Conservation (phyloP, 2,329 filamentous ascomycete genomes). For the Onygena corvina region DNA sequence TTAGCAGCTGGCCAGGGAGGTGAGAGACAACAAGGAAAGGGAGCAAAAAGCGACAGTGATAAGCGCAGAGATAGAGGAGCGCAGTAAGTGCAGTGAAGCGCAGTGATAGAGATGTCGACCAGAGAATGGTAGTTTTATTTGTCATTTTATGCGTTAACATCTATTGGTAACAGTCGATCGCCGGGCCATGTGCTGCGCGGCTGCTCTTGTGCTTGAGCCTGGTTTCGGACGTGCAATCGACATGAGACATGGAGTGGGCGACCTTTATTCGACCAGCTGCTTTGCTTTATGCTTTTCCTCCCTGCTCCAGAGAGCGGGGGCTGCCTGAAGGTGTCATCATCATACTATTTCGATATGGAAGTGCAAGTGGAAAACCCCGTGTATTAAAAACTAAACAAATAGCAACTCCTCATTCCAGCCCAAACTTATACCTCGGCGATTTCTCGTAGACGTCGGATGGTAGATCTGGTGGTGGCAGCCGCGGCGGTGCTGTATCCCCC, state of each 20-base stretch:
- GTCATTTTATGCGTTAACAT: slow-evolving; percentile 6
- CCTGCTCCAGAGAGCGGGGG: neutral
- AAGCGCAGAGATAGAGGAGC: neutral
- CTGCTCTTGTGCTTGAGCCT: neutral
- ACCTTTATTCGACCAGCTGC: slow-evolving; percentile 2
- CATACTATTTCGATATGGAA: slow-evolving; percentile 5
- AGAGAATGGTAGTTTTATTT: slow-evolving; percentile 7
- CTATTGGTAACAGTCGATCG: slow-evolving; percentile 6
- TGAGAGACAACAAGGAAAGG: too few relatives aligned
- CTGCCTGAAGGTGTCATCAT: slow-evolving; percentile 1
- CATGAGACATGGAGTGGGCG: slow-evolving; percentile 1
- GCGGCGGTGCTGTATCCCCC: slow-evolving; percentile 59
- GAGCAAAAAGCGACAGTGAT: neutral
- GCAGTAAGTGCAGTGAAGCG: too few relatives aligned
- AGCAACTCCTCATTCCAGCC: slow-evolving; percentile 19
- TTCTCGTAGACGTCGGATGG: slow-evolving; percentile 91
- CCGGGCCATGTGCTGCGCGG: neutral
- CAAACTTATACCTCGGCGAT: slow-evolving; percentile 76
- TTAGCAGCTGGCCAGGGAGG: too few relatives aligned
- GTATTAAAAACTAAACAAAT: slow-evolving; percentile 12
- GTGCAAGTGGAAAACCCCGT: slow-evolving; percentile 7
- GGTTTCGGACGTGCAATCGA: neutral
- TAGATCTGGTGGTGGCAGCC: slow-evolving; percentile 87
- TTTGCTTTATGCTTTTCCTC: slow-evolving; percentile 1
- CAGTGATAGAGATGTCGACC: neutral